Conservation (phyloP, 2,329 filamentous ascomycete genomes). For the Phoma herbarum region DNA sequence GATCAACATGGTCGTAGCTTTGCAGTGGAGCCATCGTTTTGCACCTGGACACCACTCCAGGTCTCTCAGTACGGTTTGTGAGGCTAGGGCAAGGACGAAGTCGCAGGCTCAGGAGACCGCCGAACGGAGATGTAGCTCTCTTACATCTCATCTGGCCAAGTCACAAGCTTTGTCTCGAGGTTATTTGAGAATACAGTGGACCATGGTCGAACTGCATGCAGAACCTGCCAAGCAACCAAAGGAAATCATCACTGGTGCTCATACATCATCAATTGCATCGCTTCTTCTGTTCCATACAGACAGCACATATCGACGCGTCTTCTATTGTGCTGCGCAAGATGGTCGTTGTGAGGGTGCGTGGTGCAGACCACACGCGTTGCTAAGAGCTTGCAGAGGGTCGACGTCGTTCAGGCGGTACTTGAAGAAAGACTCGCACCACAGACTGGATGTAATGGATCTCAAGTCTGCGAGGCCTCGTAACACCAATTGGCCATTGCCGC, state of each 20-base stretch:
- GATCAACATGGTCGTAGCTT: background rate
- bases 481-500: background rate
- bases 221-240: background rate
- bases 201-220: background rate
- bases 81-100: background rate
- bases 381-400: background rate
- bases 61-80: background rate
- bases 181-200: background rate
- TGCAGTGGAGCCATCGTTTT: background rate
- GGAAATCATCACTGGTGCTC: background rate
- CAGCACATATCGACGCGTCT: background rate
- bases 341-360: background rate
- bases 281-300: background rate
- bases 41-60: background rate
- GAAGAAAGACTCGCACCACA: background rate
- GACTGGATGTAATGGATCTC: background rate
- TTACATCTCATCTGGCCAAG: background rate
- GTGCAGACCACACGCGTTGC: background rate
- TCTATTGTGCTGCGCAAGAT: background rate
- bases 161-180: background rate
- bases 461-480: background rate
- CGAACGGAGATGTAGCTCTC: background rate
- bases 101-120: background rate
- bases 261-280: background rate
- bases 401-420: background rate